Base-by-base conservation (phyloP, 2,329 filamentous ascomycete species). In the Verticillium nubilum region DNA sequence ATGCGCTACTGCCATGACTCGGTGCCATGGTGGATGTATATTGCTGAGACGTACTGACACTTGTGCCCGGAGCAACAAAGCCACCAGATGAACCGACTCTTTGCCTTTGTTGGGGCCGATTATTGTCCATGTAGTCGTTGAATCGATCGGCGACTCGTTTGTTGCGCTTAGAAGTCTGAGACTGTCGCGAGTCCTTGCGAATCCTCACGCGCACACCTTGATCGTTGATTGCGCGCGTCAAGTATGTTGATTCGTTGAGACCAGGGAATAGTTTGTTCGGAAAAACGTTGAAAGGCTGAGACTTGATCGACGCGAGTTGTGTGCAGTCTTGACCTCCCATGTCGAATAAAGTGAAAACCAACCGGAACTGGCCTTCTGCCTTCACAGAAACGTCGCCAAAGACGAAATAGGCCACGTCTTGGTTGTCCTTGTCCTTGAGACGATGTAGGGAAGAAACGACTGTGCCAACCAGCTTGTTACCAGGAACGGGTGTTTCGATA, bases 361-460 rank as follows among this genome's bases (percentile, higher is more conserved):
- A 80, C 35, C 87, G 81, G 69, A 87, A 94, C 23, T 78, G 80
- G 29, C 92, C 92, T 67, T 90, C 85, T 26, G 86, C 79, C 69
- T 89, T 89, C 61, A 94, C 86, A 0, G 91, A 95, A 25, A 97
- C 79, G 72, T 97, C 92, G 5, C 90, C 90, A 73, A 96, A 96
- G n/a, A 96, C 88, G 68, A 96, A 96, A 75, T 92, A 96, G 1
- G 88, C 91, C 12, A 89, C 89, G 72, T 95, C 91, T 76, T 78
- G 79, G 68, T 92, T 92, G 67, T 88, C 82, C 3, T 85, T 81
- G 69, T 96, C 90, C 72, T 95, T 94, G 58, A 96, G 77, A 58
- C 90, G 84, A 72, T 96, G 90, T 55, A 95, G 79, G 9, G 92
- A 96, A 1, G 92, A 96, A 5, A 90, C 88, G 50, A 90, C 78